Evolutionary conservation across 2,329 filamentous ascomycete genomes (phyloP), one percentile per base, ranked within the genome.

Genomic region (Diaporthe destruens): DNA sequence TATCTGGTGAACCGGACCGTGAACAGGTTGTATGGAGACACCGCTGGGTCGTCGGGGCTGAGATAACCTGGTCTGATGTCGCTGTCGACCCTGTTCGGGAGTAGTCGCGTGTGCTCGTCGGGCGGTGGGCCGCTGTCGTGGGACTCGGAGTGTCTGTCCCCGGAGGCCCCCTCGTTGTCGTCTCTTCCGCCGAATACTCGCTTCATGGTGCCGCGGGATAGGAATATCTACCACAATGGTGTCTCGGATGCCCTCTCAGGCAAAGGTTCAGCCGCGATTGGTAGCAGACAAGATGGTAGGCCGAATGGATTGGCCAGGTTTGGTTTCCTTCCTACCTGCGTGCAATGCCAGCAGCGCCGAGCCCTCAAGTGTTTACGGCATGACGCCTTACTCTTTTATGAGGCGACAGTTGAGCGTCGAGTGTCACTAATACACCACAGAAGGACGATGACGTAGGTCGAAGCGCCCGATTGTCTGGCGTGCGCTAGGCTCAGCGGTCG

Each of bases 1-100:
- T 91, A 94, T 80, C 95, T 90, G 70, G 96, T 86, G 59, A 93
- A 89, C 23, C 96, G 92, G 65, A 99, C 93, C 73, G 91, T 94
- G 92, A 95, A 98, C 49, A 98, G 89, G 78, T 99, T 99, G 84
- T 98, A 98, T 0, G 96, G 96, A 3, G 94, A 94, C 82, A 97
- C 93, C 76, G 93, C 93, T 80, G 93, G 93, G 80, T 95, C 93
- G 84, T 95, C 92, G 16, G 93, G 93, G 77, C 92, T 93, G 70
- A 95, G 85, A 78, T 92, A 95, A n/a, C 55, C 55, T 5, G 53
- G 53, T 34, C 44, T 61, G 55, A 25, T 65, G 86, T 78, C 74
- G 76, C 86, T 85, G 78, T 93, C 88, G 55, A 90, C 84, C 72
- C 90, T 88, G 77, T 91, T 92, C 49, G 91, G 91, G 34, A 97